These are phyloP conservation scores for Beauveria australis DNA, from an alignment of 2,329 filamentous ascomycete genomes.

Conservation along the genomic window DNA sequence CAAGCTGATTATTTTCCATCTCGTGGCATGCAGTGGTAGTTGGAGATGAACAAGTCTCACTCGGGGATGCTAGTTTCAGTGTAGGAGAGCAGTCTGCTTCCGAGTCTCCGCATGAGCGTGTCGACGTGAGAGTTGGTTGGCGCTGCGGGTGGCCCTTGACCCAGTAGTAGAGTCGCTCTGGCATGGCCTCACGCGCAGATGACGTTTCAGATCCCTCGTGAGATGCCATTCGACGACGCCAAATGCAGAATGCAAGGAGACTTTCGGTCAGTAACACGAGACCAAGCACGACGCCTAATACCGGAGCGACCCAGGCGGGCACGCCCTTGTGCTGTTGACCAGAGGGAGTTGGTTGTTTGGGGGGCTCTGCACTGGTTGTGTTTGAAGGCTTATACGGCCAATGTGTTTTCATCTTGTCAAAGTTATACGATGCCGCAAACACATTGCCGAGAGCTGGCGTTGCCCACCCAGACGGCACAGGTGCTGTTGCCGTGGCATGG, in stretches of 20 bases:
- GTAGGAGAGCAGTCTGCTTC: background rate
- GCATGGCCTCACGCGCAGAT: slow-evolving; percentile 28
- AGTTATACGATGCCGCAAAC: slow-evolving; percentile 48
- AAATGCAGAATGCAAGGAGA: slow-evolving; percentile 44
- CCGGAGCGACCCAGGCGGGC: slow-evolving; percentile 51
- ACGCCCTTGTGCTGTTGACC: slow-evolving; percentile 29
- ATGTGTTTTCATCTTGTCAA: slow-evolving; percentile 46
- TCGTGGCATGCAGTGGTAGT: slow-evolving; percentile 21
- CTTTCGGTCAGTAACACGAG: slow-evolving; percentile 46
- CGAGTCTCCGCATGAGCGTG: background rate
- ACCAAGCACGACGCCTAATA: slow-evolving; percentile 54
- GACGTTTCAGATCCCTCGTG: background rate
- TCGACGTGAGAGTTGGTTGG: background rate
- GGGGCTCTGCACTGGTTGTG: slow-evolving; percentile 13
- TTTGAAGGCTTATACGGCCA: slow-evolving; percentile 46
- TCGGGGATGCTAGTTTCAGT: background rate
- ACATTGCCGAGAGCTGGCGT: slow-evolving; percentile 38
- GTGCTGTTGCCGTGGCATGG: slow-evolving; percentile 60
- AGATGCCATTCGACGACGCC: slow-evolving; percentile 27
- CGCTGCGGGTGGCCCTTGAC: slow-evolving; percentile 33
- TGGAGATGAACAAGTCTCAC: background rate
- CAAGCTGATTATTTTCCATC: slow-evolving; percentile 35
- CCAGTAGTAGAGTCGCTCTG: slow-evolving; percentile 42
- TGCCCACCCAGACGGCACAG: slow-evolving; percentile 50
- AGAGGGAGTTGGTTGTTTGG: slow-evolving; percentile 14